Conservation (phyloP, 2,329 filamentous ascomycete genomes). For the Trichothecium roseum region DNA sequence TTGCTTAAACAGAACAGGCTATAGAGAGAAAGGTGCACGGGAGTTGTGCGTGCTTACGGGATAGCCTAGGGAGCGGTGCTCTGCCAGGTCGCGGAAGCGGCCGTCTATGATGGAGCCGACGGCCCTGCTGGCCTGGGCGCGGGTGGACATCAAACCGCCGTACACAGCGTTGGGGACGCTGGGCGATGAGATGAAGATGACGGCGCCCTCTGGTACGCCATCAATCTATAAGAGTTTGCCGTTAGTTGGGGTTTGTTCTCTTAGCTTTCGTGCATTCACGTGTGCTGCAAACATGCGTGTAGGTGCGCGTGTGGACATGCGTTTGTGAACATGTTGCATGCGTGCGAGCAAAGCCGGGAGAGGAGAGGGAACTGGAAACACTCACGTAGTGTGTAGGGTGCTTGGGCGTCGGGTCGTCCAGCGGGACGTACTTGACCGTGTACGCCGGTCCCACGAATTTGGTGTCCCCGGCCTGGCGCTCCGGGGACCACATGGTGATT, state of each 20-base stretch:
- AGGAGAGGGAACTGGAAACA: background rate
- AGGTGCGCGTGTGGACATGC: too few species aligned
- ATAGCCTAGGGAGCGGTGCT: conserved; percentile 7
- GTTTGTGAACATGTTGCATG: too few species aligned
- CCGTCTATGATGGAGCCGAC: conserved; percentile 6
- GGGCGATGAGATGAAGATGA: conserved; percentile 6
- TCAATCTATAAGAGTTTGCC: conserved; percentile 3
- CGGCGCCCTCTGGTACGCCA: conserved; percentile 5
- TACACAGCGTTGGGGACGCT: conserved; percentile 5
- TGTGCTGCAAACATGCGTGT: too few species aligned
- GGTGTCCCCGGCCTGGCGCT: conserved; percentile 35
- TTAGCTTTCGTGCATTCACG: too few species aligned
- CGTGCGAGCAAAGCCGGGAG: too few species aligned
- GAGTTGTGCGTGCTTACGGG: conserved; percentile 5
- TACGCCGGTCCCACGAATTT: conserved; percentile 45
- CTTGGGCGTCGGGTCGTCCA: conserved; percentile 13
- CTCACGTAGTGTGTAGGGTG: conserved; percentile 28
- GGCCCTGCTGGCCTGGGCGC: conserved; percentile 4
- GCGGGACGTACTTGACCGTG: conserved; percentile 39
- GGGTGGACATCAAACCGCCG: conserved; percentile 7
- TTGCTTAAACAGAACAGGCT: background rate
- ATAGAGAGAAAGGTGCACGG: background rate
- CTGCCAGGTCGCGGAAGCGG: conserved; percentile 6
- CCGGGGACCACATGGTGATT: conserved; percentile 43
- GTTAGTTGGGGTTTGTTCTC: background rate